Conservation (phyloP, 2,329 filamentous ascomycete species). For the Xylaria sp. region DNA sequence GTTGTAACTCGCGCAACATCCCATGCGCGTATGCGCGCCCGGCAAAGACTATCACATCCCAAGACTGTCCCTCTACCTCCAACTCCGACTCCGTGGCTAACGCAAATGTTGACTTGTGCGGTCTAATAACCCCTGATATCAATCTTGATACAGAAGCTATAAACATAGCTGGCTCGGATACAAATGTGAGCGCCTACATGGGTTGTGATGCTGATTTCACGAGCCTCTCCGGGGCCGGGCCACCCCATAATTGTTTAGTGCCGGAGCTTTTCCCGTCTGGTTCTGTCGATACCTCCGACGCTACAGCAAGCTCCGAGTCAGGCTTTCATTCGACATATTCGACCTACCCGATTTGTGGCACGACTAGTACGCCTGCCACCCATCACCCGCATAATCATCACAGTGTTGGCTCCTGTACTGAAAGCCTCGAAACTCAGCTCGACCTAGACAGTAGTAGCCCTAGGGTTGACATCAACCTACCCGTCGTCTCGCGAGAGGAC, state of each 20-base stretch:
- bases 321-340: slow-evolving; percentile 4
- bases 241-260: background rate
- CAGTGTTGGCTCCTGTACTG: slow-evolving; percentile 4
- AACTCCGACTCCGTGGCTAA: slow-evolving; percentile 16
- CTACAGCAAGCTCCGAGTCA: slow-evolving; percentile 7
- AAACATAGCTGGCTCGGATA: background rate
- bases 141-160: background rate
- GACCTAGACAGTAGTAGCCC: slow-evolving; percentile 16
- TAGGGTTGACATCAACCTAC: background rate
- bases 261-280: slow-evolving; percentile 17
- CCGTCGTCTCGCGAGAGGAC: slow-evolving; percentile 1
- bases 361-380: background rate
- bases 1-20: slow-evolving; percentile 40
- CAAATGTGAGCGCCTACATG: slow-evolving; percentile 10
- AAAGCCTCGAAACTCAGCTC: slow-evolving; percentile 13
- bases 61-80: background rate
- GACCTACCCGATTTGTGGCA: slow-evolving; percentile 3
- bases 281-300: background rate
- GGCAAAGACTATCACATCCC: background rate
- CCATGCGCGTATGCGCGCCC: slow-evolving; percentile 42
- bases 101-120: background rate
- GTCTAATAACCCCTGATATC: background rate
- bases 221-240: background rate
- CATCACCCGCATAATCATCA: slow-evolving; percentile 4
- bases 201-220: slow-evolving; percentile 13